These are phyloP conservation scores for Colletotrichum ledebouriae DNA, from an alignment of 2,329 filamentous ascomycete species.

Conservation along the genomic window DNA sequence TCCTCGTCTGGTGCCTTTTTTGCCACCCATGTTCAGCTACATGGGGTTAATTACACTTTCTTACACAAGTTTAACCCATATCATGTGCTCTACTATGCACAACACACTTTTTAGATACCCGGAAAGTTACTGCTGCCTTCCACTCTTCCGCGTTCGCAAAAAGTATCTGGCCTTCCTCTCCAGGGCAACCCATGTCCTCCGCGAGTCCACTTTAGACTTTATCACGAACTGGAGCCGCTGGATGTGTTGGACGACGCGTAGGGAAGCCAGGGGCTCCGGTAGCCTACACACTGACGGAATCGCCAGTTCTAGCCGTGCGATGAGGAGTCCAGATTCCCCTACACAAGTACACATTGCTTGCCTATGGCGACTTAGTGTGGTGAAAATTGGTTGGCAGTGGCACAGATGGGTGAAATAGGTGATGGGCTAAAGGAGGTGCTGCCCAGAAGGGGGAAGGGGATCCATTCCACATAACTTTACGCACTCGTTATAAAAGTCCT, in stretches of 20 bases:
- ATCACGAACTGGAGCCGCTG: slow-evolving; percentile 15
- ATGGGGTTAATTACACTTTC: too few species aligned
- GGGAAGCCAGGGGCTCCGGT: slow-evolving; percentile 4
- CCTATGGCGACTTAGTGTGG: slow-evolving; percentile 24
- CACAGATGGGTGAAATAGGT: not conserved
- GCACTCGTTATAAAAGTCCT: slow-evolving; percentile 31
- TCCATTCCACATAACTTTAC: not conserved
- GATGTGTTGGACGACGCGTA: slow-evolving; percentile 10
- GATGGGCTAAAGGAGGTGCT: not conserved
- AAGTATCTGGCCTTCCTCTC: not conserved
- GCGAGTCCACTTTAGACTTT: slow-evolving; percentile 16
- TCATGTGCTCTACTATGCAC: too few species aligned
- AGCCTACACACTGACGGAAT: slow-evolving; percentile 30
- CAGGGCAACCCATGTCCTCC: slow-evolving; percentile 22
- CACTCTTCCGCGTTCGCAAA: too few species aligned
- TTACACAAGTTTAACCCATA: too few species aligned
- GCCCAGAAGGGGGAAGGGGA: not conserved
- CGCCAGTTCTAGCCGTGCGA: slow-evolving; percentile 41
- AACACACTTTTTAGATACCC: too few species aligned
- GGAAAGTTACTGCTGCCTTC: too few species aligned
- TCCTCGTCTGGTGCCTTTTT: too few species aligned
- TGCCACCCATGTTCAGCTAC: too few species aligned
- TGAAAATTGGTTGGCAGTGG: slow-evolving; percentile 31
- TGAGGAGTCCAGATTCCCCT: slow-evolving; percentile 24
- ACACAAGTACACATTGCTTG: slow-evolving; percentile 20